Conservation (phyloP, 192 early-diverging fungal species). For the Mortierella alpina region DNA sequence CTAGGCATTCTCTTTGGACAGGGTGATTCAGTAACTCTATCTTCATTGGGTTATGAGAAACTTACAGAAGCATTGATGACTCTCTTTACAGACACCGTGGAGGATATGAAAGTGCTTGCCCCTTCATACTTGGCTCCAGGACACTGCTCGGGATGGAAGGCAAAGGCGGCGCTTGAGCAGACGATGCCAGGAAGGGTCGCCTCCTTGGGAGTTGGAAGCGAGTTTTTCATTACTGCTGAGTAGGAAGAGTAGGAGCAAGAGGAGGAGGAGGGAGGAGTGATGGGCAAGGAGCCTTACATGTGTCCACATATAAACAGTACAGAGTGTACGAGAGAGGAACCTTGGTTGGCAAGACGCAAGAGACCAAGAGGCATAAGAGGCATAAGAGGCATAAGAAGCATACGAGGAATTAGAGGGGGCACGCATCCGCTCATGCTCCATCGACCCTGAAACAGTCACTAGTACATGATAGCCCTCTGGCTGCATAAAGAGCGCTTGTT, state of each 20-base stretch:
- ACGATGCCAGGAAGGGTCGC: conserved; percentile 35
- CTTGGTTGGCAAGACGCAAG: too few species aligned
- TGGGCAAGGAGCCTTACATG: neutral
- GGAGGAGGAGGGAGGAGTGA: neutral
- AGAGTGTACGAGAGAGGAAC: too few species aligned
- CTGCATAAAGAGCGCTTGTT: too few species aligned
- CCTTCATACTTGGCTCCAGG: conserved; percentile 49
- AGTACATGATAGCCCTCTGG: too few species aligned
- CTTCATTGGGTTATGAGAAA: neutral
- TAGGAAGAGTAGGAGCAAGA: neutral
- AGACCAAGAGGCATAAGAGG: too few species aligned
- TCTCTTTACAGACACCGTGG: conserved; percentile 25
- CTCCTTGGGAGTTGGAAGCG: conserved; percentile 38
- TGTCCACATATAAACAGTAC: neutral
- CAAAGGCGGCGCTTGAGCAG: conserved; percentile 45
- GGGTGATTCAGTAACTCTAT: neutral
- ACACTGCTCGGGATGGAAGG: conserved; percentile 54
- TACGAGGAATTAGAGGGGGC: too few species aligned
- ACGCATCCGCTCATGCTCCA: too few species aligned
- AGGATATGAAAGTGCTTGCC: conserved; percentile 28
- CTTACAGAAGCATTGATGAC: neutral
- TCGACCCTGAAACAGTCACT: too few species aligned
- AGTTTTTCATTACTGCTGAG: conserved; percentile 25
- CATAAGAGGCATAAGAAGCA: too few species aligned
- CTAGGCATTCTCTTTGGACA: neutral